Percentiles rank a stretch among this genome's conserved stretches.
These are phyloP conservation scores for Malus orientalis DNA, from an alignment of 306 rosid species.

Conservation along the genomic window DNA sequence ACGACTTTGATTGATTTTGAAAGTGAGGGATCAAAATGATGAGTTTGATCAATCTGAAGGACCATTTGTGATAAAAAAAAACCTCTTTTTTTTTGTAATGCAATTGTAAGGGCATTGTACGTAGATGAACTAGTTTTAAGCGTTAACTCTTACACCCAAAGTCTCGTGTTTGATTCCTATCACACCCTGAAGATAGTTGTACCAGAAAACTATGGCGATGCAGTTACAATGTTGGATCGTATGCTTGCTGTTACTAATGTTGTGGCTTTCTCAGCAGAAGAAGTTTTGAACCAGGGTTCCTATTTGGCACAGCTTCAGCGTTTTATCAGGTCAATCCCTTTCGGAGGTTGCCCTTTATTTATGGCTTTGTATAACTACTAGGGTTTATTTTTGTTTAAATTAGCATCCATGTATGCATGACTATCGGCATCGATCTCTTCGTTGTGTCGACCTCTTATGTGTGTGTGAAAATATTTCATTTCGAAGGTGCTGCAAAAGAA, in stretches of 20 bases:
- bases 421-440: neutral
- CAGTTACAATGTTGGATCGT: neutral
- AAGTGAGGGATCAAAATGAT: too few relatives aligned
- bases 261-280: constrained; percentile 25
- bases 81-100: too few relatives aligned
- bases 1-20: too few relatives aligned
- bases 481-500: constrained; percentile 31
- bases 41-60: too few relatives aligned
- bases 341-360: neutral
- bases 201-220: neutral
- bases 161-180: too few relatives aligned
- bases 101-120: too few relatives aligned
- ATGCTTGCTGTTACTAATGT: neutral
- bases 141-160: too few relatives aligned
- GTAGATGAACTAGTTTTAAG: too few relatives aligned
- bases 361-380: neutral
- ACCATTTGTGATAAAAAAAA: too few relatives aligned
- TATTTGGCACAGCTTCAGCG: constrained; percentile 41
- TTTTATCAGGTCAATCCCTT: constrained; percentile 25
- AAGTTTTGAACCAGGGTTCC: constrained; percentile 32
- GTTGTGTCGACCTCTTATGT: neutral
- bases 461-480: neutral
- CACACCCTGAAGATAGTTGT: too few relatives aligned
- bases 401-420: neutral
- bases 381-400: neutral